These are phyloP conservation scores for Globisporangium apiculatum DNA, from an alignment of 352 stramenopile genomes.

Conservation along the genomic window DNA sequence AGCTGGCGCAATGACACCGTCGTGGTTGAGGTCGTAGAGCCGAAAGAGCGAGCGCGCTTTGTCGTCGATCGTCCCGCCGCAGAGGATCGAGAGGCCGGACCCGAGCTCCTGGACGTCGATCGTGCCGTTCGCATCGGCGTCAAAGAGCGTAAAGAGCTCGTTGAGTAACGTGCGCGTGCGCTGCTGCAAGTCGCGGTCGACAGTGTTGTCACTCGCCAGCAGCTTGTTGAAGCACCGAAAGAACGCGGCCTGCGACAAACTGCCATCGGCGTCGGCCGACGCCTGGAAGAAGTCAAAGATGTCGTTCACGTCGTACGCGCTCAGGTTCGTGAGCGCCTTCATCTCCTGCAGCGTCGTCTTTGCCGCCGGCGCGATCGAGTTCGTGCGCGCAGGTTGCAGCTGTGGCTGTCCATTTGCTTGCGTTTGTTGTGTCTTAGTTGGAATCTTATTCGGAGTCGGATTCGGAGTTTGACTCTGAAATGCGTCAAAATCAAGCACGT, in stretches of 20 bases:
- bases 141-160: conserved; percentile 79
- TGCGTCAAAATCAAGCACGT: conserved; percentile 13
- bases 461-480: neutral
- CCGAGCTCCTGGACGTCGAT: conserved; percentile 86
- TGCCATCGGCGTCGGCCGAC: conserved; percentile 52
- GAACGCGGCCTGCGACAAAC: conserved; percentile 58
- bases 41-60: conserved; percentile 77
- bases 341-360: conserved; percentile 59
- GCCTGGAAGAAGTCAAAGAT: conserved; percentile 84
- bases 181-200: conserved; percentile 26
- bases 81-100: conserved; percentile 83
- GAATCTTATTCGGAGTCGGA: conserved; percentile 9
- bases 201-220: conserved; percentile 33
- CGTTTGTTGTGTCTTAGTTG: neutral
- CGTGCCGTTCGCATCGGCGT: conserved; percentile 64
- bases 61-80: conserved; percentile 61
- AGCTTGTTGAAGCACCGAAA: conserved; percentile 84
- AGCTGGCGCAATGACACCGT: conserved; percentile 70
- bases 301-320: conserved; percentile 78
- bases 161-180: conserved; percentile 47
- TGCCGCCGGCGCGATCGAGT: neutral
- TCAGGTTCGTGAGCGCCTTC: conserved; percentile 73
- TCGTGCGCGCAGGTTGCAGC: conserved; percentile 2
- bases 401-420: too few species aligned
- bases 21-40: conserved; percentile 77